Evolutionary conservation across 164 flowering plant genomes (phyloP), one percentile per base, ranked within the genome.

Genomic region (Nelumbo lutea): DNA sequence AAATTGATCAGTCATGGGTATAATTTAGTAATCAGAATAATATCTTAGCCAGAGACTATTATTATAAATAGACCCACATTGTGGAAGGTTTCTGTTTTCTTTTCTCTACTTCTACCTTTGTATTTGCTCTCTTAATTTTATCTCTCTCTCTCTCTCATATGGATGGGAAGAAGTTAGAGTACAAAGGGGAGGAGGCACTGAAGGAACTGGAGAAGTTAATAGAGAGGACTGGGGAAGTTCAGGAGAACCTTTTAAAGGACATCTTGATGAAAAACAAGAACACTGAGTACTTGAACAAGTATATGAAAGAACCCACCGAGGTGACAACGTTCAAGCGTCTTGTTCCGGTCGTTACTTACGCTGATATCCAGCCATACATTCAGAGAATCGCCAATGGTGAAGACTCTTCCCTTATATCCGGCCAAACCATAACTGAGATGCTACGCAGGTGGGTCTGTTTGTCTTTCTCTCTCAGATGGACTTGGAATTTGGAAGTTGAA

Each of bases 361-460:
- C 78, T 59, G 70, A 65, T 41, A 77, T 90, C 47, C 81, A 68
- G 39, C 96, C 97, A 42, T 86, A 84, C 70, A 85, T 92, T 63
- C 85, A 83, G 39, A 76, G 90, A 68, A 88, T 92, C 53, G 88
- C 86, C 38, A 79, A 85, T 72, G 96, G 97, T 0, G 92, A 88
- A 74, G 84, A 79, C 65, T 87, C 82, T 13, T 76, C 86, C 47
- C 83, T 92, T 64, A 70, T 90, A 8, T 79, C 92, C 2, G 81
- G 80, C 27, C 89, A 82, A 47, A 90, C 90, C 27, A 84, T 92
- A 27, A 82, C 87, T 40, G 96, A 92, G 74, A 79, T 92, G 87
- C 51, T 92, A 47, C 78, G 86, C 88, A 92, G 97, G 97, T 89
- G 40, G 42, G 13, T 64, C 40, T 62, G 55, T 63, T 41, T 52